phyloP scores from a whole-genome alignment of 257 asterid genomes.

The Mitragyna speciosa region DNA sequence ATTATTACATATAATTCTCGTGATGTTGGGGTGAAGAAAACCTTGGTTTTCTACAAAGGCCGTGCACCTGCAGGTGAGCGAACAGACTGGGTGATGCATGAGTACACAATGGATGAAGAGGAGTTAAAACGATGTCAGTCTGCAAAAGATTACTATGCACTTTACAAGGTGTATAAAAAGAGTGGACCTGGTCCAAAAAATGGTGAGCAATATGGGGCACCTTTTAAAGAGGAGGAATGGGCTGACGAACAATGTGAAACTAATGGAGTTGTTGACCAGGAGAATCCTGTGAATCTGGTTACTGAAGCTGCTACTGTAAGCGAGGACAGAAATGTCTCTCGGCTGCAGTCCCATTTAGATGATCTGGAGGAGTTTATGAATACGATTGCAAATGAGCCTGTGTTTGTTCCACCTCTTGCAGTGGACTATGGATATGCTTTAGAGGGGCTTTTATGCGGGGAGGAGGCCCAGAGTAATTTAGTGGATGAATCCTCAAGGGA shows the following conservation, averaged over 20 bases:
- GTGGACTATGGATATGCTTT: slow-evolving; percentile 25
- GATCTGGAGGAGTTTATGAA: slow-evolving; percentile 65
- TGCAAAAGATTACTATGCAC: slow-evolving; percentile 65
- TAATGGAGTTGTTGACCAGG: slow-evolving; percentile 26
- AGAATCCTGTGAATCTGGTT: slow-evolving; percentile 23
- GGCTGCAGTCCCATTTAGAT: slow-evolving; percentile 25
- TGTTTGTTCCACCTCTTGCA: slow-evolving; percentile 27
- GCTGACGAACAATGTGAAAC: slow-evolving; percentile 44
- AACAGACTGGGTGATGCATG: slow-evolving; percentile 99
- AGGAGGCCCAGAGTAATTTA: slow-evolving; percentile 40
- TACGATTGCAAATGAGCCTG: slow-evolving; percentile 37
- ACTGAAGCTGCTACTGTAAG: slow-evolving; percentile 25
- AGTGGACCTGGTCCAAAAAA: slow-evolving; percentile 99
- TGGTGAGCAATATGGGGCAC: slow-evolving; percentile 97
- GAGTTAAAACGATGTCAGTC: slow-evolving; percentile 64
- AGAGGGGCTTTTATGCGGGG: slow-evolving; percentile 40
- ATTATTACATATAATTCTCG: slow-evolving; percentile 58
- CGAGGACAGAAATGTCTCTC: slow-evolving; percentile 20
- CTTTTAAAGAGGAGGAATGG: slow-evolving; percentile 93
- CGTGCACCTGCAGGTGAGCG: slow-evolving; percentile 90
- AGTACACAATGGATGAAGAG: slow-evolving; percentile 76
- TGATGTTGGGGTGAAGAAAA: slow-evolving; percentile 80
- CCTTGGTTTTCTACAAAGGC: slow-evolving; percentile 81
- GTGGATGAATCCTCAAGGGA: slow-evolving; percentile 42
- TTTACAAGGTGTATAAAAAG: slow-evolving; percentile 85